phyloP scores from a whole-genome alignment of 164 flowering plant species.

The Saururus chinensis region DNA sequence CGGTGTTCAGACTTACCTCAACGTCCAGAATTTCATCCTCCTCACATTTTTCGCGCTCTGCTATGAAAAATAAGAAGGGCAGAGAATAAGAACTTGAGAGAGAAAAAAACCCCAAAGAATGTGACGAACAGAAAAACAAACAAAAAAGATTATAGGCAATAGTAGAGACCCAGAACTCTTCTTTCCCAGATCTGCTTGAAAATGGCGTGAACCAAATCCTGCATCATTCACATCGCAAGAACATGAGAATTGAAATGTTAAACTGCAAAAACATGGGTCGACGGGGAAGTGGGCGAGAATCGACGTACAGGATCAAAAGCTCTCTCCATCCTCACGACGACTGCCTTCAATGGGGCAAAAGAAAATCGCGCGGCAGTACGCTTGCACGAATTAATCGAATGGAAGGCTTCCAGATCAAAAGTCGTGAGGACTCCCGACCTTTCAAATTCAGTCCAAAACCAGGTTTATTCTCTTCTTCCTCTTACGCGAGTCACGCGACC shows the following conservation, averaged over 20 bases:
- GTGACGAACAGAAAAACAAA: neutral
- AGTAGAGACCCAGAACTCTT: neutral
- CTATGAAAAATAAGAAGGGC: neutral
- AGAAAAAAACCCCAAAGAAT: neutral
- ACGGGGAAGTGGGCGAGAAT: neutral
- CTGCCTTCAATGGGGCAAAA: no score
- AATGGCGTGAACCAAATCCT: slow-evolving; percentile 2
- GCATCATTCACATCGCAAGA: neutral
- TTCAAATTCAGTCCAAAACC: no score
- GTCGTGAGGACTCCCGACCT: no score
- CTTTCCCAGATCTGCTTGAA: neutral
- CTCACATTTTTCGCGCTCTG: neutral
- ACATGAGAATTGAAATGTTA: neutral
- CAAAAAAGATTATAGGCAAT: neutral
- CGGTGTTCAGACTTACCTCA: neutral
- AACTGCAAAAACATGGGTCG: neutral
- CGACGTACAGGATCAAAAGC: slow-evolving; percentile 1
- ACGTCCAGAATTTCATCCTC: neutral
- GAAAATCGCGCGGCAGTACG: no score
- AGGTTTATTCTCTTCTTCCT: no score
- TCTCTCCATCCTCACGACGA: neutral
- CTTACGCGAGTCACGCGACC: no score
- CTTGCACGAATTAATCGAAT: no score
- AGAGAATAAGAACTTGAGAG: neutral
- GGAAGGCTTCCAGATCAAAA: no score